phyloP scores from a whole-genome alignment of 805 yeast genomes.

The Wickerhamia fluorescens region DNA sequence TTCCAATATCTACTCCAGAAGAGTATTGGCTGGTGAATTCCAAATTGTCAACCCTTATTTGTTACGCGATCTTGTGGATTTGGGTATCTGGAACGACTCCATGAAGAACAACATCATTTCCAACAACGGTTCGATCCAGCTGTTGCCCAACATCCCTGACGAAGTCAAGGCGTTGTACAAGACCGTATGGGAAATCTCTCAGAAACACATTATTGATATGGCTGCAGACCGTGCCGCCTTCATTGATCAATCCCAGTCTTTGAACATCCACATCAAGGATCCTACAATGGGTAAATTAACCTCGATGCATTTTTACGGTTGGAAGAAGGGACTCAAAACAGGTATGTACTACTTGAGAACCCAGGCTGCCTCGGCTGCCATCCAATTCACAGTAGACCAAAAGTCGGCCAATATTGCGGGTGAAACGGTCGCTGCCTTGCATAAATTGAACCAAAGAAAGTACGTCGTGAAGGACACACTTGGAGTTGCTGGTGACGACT shows the following conservation, averaged over 20 bases:
- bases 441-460: constrained; percentile 33
- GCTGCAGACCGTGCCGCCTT: constrained; percentile 51
- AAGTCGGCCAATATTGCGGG: constrained; percentile 34
- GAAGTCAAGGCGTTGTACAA: constrained; percentile 48
- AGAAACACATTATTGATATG: constrained; percentile 49
- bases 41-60: constrained; percentile 56
- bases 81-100: constrained; percentile 51
- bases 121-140: constrained; percentile 53
- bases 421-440: constrained; percentile 29
- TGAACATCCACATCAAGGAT: constrained; percentile 79
- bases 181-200: constrained; percentile 59
- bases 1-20: constrained; percentile 54
- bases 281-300: constrained; percentile 97
- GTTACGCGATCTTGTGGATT: constrained; percentile 50
- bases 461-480: constrained; percentile 16
- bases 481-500: constrained; percentile 7
- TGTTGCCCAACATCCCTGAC: constrained; percentile 47
- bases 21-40: constrained; percentile 59
- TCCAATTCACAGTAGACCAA: constrained; percentile 65
- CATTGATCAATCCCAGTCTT: constrained; percentile 87
- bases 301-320: constrained; percentile 97
- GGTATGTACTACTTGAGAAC: constrained; percentile 95
- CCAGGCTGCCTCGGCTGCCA: constrained; percentile 95
- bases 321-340: constrained; percentile 97
- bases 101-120: constrained; percentile 52